Conservation (phyloP, 345 rosid species). For the Ceriops zippeliana region DNA sequence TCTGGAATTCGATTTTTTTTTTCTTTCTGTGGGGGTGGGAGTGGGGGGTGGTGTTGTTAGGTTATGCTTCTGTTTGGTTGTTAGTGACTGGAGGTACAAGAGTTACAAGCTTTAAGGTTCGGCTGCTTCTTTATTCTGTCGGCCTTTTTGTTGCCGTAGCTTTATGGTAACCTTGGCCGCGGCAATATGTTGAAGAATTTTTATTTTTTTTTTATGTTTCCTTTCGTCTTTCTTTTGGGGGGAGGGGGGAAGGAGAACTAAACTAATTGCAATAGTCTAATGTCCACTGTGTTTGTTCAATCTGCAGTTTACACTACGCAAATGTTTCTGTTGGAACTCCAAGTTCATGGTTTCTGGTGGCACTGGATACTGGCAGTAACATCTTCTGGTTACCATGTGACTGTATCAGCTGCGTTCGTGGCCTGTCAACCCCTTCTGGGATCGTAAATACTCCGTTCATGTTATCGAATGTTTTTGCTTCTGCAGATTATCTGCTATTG, state of each 20-base stretch:
- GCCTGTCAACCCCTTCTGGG: constrained; percentile 34
- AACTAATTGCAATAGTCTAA: neutral
- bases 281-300: neutral
- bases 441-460: constrained; percentile 29
- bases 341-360: constrained; percentile 63
- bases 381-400: constrained; percentile 96
- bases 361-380: constrained; percentile 92
- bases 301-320: constrained; percentile 77
- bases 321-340: constrained; percentile 82
- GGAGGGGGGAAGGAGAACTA: no score
- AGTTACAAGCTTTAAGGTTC: neutral
- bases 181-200: no score
- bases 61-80: constrained; percentile 8
- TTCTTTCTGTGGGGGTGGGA: neutral
- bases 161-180: no score
- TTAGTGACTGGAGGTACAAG: constrained; percentile 9
- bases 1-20: no score
- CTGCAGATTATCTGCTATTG: neutral
- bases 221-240: no score
- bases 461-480: neutral
- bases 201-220: neutral
- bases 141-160: no score
- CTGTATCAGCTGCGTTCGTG: constrained; percentile 52
- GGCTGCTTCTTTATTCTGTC: neutral
- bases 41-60: neutral